These are phyloP conservation scores for Coccinonectria pachysandricola DNA, from an alignment of 2,329 filamentous ascomycete species.

Conservation along the genomic window DNA sequence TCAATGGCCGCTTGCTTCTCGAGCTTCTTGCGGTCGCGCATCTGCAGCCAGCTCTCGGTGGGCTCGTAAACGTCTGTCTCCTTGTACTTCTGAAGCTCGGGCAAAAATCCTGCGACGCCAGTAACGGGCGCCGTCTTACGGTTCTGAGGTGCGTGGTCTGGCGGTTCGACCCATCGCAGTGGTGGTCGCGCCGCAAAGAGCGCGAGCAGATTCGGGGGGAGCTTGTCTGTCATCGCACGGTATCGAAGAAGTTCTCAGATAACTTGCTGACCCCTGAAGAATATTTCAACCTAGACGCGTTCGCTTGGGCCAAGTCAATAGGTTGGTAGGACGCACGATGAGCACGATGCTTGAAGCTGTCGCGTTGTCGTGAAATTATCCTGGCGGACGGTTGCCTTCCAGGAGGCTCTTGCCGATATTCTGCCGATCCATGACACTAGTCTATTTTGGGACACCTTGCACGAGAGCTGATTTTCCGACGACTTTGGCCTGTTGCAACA, in stretches of 20 bases:
- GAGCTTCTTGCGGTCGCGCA: slow-evolving; percentile 68
- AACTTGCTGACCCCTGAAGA: too few species aligned
- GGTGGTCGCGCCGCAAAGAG: slow-evolving; percentile 93
- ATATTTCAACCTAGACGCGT: too few species aligned
- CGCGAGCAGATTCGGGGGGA: slow-evolving; percentile 82
- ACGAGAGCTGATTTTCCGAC: slow-evolving; percentile 17
- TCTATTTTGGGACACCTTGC: slow-evolving; percentile 10
- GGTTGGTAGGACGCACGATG: too few species aligned
- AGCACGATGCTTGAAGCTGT: slow-evolving; percentile 11
- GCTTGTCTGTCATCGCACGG: slow-evolving; percentile 83
- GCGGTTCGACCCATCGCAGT: slow-evolving; percentile 76
- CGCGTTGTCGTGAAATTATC: slow-evolving; percentile 18
- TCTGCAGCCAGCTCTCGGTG: slow-evolving; percentile 88
- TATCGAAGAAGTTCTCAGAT: too few species aligned
- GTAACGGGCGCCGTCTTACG: slow-evolving; percentile 63
- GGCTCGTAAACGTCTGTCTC: slow-evolving; percentile 66
- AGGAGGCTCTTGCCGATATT: slow-evolving; percentile 11
- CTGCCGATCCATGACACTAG: slow-evolving; percentile 15
- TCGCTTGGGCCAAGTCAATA: too few species aligned
- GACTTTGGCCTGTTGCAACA: slow-evolving; percentile 7
- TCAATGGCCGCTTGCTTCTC: slow-evolving; percentile 67
- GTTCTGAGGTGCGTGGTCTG: slow-evolving; percentile 74
- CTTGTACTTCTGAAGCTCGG: slow-evolving; percentile 65
- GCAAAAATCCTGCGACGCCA: slow-evolving; percentile 66
- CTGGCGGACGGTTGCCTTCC: slow-evolving; percentile 3